Percentiles rank a stretch among this genome's conserved stretches.
These are phyloP conservation scores for Aegilops bicornis DNA, from an alignment of 176 grass and related monocot species.

Conservation along the genomic window DNA sequence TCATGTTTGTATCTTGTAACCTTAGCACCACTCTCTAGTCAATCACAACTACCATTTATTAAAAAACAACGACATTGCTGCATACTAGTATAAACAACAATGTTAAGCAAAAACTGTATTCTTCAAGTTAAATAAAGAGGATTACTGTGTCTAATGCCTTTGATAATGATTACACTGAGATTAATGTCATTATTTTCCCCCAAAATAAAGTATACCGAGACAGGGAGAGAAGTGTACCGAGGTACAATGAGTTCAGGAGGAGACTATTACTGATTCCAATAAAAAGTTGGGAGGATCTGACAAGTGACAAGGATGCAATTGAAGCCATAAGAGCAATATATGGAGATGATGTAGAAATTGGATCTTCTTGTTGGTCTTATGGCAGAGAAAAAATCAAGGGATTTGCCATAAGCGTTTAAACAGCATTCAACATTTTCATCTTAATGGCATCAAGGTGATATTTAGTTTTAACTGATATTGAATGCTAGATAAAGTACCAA, in stretches of 20 bases:
- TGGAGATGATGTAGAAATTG: slow-evolving; percentile 41
- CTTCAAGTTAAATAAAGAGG: slow-evolving; percentile 17
- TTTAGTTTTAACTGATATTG: slow-evolving; percentile 31
- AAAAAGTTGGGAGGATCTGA: slow-evolving; percentile 54
- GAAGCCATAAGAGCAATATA: slow-evolving; percentile 43
- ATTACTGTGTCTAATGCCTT: slow-evolving; percentile 24
- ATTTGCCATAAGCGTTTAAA: slow-evolving; percentile 73
- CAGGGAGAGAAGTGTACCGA: slow-evolving; percentile 51
- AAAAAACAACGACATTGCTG: slow-evolving; percentile 12
- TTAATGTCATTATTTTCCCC: slow-evolving; percentile 22
- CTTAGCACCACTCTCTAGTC: background rate
- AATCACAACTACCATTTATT: slow-evolving; percentile 8
- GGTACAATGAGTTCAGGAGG: slow-evolving; percentile 60
- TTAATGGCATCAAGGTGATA: slow-evolving; percentile 61
- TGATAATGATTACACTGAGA: slow-evolving; percentile 21
- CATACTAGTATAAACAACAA: slow-evolving; percentile 25
- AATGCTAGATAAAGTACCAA: slow-evolving; percentile 21
- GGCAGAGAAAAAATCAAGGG: slow-evolving; percentile 71
- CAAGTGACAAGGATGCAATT: slow-evolving; percentile 52
- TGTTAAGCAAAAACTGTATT: slow-evolving; percentile 20
- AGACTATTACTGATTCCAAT: slow-evolving; percentile 48
- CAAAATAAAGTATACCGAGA: slow-evolving; percentile 50
- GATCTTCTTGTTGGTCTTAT: slow-evolving; percentile 3
- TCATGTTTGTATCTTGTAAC: slow-evolving; percentile 8
- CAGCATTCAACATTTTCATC: slow-evolving; percentile 59